These are phyloP conservation scores for Candida sanyaensis DNA, from an alignment of 1,139 yeast species.

Conservation along the genomic window DNA sequence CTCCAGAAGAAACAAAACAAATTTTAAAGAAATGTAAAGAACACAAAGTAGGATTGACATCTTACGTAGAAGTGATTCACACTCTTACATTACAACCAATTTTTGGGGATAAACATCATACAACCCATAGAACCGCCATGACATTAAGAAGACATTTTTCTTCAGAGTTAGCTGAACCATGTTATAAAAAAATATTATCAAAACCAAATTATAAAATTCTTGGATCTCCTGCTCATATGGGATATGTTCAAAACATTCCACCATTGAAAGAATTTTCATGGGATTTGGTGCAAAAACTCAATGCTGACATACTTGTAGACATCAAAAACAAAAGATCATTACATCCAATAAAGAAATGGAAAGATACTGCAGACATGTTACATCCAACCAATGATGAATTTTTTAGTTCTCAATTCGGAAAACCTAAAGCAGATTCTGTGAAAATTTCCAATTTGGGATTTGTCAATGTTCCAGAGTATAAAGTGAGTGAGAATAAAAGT, in stretches of 20 bases:
- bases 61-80: constrained; percentile 30
- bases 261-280: constrained; percentile 37
- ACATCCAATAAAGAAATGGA: constrained; percentile 24
- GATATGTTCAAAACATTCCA: constrained; percentile 30
- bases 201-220: constrained; percentile 27
- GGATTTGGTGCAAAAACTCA: constrained; percentile 30
- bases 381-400: constrained; percentile 21
- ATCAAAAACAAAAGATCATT: constrained; percentile 26
- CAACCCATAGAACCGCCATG: constrained; percentile 33
- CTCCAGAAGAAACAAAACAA: constrained; percentile 23
- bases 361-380: constrained; percentile 18
- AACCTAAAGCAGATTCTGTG: constrained; percentile 33
- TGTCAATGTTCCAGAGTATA: constrained; percentile 21
- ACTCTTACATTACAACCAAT: constrained; percentile 32
- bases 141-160: constrained; percentile 33
- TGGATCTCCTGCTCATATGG: constrained; percentile 38
- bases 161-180: constrained; percentile 18
- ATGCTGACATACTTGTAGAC: constrained; percentile 20
- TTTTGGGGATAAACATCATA: constrained; percentile 24
- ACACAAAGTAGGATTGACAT: constrained; percentile 35
- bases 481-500: constrained; percentile 1
- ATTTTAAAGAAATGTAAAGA: constrained; percentile 31
- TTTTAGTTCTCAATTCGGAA: constrained; percentile 25
- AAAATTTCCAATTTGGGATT: constrained; percentile 46
- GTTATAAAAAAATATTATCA: constrained; percentile 20